Evolutionary conservation across 371 early-diverging fungal species (phyloP).

Genomic region (Lichtheimia ornata): DNA sequence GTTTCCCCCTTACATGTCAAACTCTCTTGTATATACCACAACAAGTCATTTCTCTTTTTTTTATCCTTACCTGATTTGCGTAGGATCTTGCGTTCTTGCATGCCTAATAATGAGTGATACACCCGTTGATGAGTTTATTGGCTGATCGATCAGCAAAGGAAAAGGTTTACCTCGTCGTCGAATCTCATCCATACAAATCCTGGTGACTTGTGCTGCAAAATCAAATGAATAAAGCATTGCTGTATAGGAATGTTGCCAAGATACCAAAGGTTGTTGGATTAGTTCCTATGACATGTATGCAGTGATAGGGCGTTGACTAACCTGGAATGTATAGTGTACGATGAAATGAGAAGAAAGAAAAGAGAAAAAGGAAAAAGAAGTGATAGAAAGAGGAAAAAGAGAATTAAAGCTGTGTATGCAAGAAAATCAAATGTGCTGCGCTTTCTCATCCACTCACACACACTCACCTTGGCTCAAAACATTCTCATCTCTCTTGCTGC

Average conservation of each 20-base stretch:
- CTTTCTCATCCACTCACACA: too few species aligned
- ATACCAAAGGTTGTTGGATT: too few species aligned
- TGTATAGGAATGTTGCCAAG: not conserved
- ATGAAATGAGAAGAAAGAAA: not conserved
- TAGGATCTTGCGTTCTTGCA: slow-evolving; percentile 46
- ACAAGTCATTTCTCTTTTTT: not conserved
- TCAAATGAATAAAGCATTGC: slow-evolving; percentile 36
- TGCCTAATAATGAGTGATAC: slow-evolving; percentile 17
- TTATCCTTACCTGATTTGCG: slow-evolving; percentile 44
- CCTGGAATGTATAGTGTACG: not conserved
- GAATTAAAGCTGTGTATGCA: not conserved
- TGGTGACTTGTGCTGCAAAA: slow-evolving; percentile 39
- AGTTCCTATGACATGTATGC: too few species aligned
- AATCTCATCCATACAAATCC: slow-evolving; percentile 48
- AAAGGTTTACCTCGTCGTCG: slow-evolving; percentile 34
- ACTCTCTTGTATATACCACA: too few species aligned
- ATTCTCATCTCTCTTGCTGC: too few species aligned
- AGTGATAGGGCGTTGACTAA: not conserved
- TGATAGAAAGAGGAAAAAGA: not conserved
- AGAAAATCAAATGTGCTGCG: too few species aligned
- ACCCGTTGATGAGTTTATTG: not conserved
- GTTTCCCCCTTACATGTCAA: not conserved
- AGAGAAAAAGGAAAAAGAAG: not conserved
- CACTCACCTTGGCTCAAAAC: too few species aligned
- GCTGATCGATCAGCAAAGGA: not conserved